These are phyloP conservation scores for Boletus tomentosulus DNA, from an alignment of 768 basidiomycete genomes.

Conservation along the genomic window DNA sequence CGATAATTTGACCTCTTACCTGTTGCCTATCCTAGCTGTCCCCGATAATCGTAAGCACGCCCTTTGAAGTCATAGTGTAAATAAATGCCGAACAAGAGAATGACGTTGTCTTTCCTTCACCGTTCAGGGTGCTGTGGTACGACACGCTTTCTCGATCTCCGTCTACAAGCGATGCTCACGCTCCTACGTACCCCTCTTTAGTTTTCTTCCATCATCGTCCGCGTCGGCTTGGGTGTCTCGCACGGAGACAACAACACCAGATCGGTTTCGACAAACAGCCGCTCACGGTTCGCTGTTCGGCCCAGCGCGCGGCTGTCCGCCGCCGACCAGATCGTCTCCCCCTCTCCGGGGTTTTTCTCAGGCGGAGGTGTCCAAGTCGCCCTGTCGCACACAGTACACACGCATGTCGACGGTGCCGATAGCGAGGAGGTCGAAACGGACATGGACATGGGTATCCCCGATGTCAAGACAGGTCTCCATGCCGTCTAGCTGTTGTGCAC, in stretches of 20 bases:
- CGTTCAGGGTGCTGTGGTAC: slow-evolving; percentile 16
- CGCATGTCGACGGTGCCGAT: neutral
- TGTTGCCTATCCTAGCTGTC: slow-evolving; percentile 1
- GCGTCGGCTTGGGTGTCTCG: slow-evolving; percentile 20
- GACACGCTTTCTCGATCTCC: neutral
- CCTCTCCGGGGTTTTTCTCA: neutral
- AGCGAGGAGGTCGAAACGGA: neutral
- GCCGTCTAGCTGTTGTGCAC: neutral
- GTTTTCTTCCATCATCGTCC: slow-evolving; percentile 27
- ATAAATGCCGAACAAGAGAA: neutral
- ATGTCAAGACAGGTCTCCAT: neutral
- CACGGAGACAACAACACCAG: slow-evolving; percentile 9
- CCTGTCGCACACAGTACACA: neutral
- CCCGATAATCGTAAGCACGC: slow-evolving; percentile 18
- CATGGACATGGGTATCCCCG: neutral
- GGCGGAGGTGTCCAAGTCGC: neutral
- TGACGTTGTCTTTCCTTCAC: neutral
- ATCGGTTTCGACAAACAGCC: neutral
- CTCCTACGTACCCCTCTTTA: neutral
- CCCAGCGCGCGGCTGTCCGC: neutral
- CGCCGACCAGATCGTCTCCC: neutral
- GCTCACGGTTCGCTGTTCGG: neutral
- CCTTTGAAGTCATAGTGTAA: neutral
- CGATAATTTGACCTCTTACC: neutral
- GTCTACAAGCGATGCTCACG: neutral